These are phyloP conservation scores for Simplicillium sp. DNA, from an alignment of 2,329 filamentous ascomycete genomes.

Conservation along the genomic window DNA sequence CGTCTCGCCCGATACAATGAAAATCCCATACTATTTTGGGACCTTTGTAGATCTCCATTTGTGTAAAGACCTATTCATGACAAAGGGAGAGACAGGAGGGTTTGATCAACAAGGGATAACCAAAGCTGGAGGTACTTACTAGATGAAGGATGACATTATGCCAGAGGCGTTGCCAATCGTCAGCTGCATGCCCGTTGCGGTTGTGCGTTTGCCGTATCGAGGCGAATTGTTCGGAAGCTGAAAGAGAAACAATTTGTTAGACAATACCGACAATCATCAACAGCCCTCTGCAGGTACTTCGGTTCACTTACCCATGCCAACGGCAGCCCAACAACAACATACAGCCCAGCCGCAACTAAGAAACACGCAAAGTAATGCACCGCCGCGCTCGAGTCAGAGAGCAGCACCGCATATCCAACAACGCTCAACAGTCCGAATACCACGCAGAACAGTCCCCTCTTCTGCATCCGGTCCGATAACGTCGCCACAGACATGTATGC, in stretches of 20 bases:
- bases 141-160: slow-evolving; percentile 64
- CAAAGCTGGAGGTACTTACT: slow-evolving; percentile 18
- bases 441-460: slow-evolving; percentile 54
- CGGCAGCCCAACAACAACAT: slow-evolving; percentile 47
- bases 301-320: slow-evolving; percentile 37
- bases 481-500: slow-evolving; percentile 58
- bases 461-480: slow-evolving; percentile 58
- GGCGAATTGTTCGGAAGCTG: slow-evolving; percentile 57
- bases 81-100: not conserved
- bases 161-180: slow-evolving; percentile 62
- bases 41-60: too few relatives aligned
- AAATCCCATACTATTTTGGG: too few relatives aligned
- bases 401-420: slow-evolving; percentile 58
- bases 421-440: slow-evolving; percentile 54
- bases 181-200: slow-evolving; percentile 61
- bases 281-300: too few relatives aligned
- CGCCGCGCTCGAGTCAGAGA: slow-evolving; percentile 48
- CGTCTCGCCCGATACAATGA: too few relatives aligned
- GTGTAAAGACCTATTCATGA: slow-evolving; percentile 7
- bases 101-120: too few relatives aligned
- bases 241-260: not conserved
- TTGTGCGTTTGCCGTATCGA: slow-evolving; percentile 67
- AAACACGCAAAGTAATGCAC: slow-evolving; percentile 70
- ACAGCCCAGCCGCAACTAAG: slow-evolving; percentile 65
- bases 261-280: not conserved